phyloP scores from a whole-genome alignment of 305 asterid genomes.

The Fraxinus ornus region DNA sequence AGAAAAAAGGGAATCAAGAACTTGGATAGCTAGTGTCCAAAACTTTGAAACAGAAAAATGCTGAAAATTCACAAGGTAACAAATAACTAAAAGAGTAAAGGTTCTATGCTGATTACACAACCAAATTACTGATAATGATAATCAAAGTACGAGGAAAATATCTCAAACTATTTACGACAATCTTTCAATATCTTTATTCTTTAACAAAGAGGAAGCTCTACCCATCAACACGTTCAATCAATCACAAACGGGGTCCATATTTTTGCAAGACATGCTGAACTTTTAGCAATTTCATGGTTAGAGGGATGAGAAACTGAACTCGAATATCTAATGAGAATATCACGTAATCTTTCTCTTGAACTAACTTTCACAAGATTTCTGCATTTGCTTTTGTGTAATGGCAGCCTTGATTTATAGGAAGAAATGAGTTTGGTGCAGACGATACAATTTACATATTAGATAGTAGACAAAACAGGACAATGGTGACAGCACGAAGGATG shows the following conservation, averaged over 20 bases:
- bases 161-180: background rate
- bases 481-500: background rate
- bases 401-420: background rate
- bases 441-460: background rate
- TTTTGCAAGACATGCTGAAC: constrained; percentile 13
- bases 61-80: background rate
- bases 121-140: background rate
- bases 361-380: background rate
- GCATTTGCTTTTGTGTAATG: background rate
- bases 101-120: background rate
- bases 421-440: background rate
- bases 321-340: background rate
- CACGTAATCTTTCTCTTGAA: background rate
- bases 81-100: background rate
- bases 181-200: background rate
- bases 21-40: background rate
- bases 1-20: background rate
- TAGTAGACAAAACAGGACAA: background rate
- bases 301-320: background rate
- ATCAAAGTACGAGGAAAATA: background rate
- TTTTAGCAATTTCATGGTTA: background rate
- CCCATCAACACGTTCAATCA: background rate
- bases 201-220: background rate
- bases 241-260: background rate
- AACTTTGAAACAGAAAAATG: background rate